These are phyloP conservation scores for Orychophragmus violaceus DNA, from an alignment of 345 rosid species.

Conservation along the genomic window DNA sequence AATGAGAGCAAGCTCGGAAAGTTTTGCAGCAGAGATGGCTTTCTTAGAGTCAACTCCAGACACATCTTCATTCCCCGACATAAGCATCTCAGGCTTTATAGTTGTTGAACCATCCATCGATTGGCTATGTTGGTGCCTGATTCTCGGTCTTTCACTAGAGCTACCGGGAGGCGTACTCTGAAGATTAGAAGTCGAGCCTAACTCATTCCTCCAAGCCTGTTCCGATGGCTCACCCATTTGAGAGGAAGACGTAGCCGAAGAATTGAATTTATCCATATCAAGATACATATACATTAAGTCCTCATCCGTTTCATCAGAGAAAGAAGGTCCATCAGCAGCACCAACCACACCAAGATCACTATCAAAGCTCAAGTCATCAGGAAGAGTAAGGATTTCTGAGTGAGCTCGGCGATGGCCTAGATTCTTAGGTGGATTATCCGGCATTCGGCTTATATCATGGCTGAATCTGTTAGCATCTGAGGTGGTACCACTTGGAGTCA, in stretches of 20 bases:
- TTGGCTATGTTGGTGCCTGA: constrained; percentile 93
- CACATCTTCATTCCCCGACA: constrained; percentile 56
- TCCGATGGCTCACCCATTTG: constrained; percentile 55
- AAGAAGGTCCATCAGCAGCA: constrained; percentile 64
- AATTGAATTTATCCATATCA: constrained; percentile 83
- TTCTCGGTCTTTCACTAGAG: constrained; percentile 64
- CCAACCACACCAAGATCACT: constrained; percentile 89
- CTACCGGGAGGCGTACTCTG: constrained; percentile 35
- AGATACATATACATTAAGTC: constrained; percentile 72
- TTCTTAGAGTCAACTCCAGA: constrained; percentile 68
- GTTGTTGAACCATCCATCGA: constrained; percentile 83
- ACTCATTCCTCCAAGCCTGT: constrained; percentile 12
- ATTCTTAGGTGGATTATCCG: constrained; percentile 77
- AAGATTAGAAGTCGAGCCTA: constrained; percentile 13
- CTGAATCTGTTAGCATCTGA: constrained; percentile 54
- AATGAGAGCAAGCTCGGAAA: constrained; percentile 93
- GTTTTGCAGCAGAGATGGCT: constrained; percentile 83
- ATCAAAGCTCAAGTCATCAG: constrained; percentile 88
- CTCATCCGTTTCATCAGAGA: constrained; percentile 63
- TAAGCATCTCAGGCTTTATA: constrained; percentile 80
- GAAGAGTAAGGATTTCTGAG: constrained; percentile 86
- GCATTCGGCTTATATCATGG: constrained; percentile 78
- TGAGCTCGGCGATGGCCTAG: constrained; percentile 91
- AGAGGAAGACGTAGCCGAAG: constrained; percentile 54
- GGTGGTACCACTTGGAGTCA: constrained; percentile 41